Evolutionary conservation across 2,329 filamentous ascomycete species (phyloP), one percentile per base, ranked within the genome.

Genomic region (Beauveria asiatica): DNA sequence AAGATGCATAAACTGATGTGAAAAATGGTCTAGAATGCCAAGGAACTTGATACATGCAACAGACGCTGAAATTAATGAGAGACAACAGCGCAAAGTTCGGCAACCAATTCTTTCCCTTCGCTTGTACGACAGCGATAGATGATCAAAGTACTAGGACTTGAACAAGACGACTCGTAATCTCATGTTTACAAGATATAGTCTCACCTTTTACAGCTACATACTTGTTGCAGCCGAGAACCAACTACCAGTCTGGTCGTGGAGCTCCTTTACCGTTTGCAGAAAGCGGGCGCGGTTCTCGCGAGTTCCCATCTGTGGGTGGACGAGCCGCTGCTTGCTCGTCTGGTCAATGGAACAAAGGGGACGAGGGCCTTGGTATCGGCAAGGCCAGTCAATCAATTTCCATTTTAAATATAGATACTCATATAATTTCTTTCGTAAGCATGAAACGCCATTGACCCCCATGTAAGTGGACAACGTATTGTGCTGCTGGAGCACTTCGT

Each of bases 171-270:
- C 30, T 11, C 30, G 30, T 33, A 33, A 11, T 10, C 30, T 33
- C 30, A 10, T 30, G 3, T 30, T 30, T 10, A 30, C 9, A 4
- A 13, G 30, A 13, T 13, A 11, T 33, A 33, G 30, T 13, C 11
- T 33, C 30, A 33, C 13, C 4, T 13, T 13, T 33, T 5, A 33
- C 5, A 33, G 10, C 30, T 5, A 33, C 30, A 13, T 33, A 33
- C 30, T 33, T 33, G 10, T 13, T 57, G 37, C 59, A 56, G 37
- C 51, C 37, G 59, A 61, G 53, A 17, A 61, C 46, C 3, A 46
- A 27, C 75, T 70, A 23, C 63, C 63, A 37, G 64, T 60, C 50
- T 52, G 13, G 6, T 68, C 62, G 60, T 57, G 48, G 48, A 39
- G 51, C 21, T 61, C 59, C 45, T 42, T n/a, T 27, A 61, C 59